Conservation (phyloP, 2,329 filamentous ascomycete species). For the Aspergillus piperis region DNA sequence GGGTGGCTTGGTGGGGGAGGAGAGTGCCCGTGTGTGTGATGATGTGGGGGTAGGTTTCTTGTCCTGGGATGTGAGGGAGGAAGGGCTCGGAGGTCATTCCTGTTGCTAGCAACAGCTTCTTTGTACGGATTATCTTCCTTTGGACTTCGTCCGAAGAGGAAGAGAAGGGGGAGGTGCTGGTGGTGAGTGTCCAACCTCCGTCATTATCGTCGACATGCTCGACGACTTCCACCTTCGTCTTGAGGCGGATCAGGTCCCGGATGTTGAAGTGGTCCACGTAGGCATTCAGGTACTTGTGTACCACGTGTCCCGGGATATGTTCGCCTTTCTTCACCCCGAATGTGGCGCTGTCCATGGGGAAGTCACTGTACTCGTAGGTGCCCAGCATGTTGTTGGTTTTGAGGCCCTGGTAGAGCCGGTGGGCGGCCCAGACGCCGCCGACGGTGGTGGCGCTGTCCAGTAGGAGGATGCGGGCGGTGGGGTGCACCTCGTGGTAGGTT, state of each 20-base stretch:
- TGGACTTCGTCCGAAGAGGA: background rate
- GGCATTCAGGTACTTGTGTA: slow-evolving; percentile 59
- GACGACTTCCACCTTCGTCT: slow-evolving; percentile 54
- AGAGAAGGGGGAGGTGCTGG: slow-evolving; percentile 21
- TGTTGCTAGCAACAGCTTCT: slow-evolving; percentile 62
- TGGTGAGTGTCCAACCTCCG: slow-evolving; percentile 33
- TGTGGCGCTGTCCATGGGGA: slow-evolving; percentile 62
- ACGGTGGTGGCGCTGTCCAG: slow-evolving; percentile 60
- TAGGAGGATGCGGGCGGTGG: slow-evolving; percentile 57
- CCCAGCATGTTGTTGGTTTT: slow-evolving; percentile 74
- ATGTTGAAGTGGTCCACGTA: slow-evolving; percentile 59
- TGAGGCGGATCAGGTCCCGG: slow-evolving; percentile 49
- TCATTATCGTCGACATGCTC: slow-evolving; percentile 44
- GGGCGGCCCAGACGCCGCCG: slow-evolving; percentile 70
- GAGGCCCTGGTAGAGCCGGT: slow-evolving; percentile 66
- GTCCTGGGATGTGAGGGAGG: slow-evolving; percentile 54
- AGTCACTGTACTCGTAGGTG: slow-evolving; percentile 72
- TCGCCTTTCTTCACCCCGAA: slow-evolving; percentile 54
- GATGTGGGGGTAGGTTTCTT: slow-evolving; percentile 53
- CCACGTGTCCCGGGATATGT: slow-evolving; percentile 60
- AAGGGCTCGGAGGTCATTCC: slow-evolving; percentile 62
- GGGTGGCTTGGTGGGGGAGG: slow-evolving; percentile 34
- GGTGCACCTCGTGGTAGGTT: slow-evolving; percentile 61
- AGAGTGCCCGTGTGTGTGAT: slow-evolving; percentile 63
- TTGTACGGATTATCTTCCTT: slow-evolving; percentile 25